Conservation (phyloP, 164 flowering plant species). For the Umbellularia californica region DNA sequence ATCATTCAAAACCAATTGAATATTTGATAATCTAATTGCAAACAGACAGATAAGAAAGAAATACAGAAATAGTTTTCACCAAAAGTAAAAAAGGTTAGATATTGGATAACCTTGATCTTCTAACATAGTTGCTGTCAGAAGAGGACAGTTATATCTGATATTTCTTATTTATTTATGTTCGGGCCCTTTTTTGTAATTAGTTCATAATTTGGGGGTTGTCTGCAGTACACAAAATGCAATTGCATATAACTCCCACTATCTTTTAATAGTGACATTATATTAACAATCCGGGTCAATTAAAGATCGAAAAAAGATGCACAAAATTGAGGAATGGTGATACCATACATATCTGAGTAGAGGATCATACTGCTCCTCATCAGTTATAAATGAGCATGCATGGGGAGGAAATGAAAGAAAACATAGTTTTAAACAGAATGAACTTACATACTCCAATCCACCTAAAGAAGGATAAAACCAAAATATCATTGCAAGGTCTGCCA, state of each 20-base stretch:
- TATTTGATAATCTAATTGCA: not conserved
- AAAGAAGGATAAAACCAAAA: slow-evolving; percentile 88
- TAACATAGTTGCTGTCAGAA: too few species aligned
- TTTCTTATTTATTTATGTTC: too few species aligned
- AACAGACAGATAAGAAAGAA: not conserved
- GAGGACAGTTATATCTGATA: too few species aligned
- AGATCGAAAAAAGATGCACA: not conserved
- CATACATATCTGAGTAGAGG: not conserved
- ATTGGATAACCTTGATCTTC: not conserved
- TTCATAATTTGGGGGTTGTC: too few species aligned
- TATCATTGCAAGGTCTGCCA: slow-evolving; percentile 83
- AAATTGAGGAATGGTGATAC: not conserved
- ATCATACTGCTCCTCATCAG: not conserved
- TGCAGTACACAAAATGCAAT: too few species aligned
- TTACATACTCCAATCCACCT: slow-evolving; percentile 95
- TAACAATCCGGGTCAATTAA: not conserved
- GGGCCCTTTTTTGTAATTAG: too few species aligned
- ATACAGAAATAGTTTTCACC: not conserved
- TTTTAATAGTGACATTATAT: not conserved
- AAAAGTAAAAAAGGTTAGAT: not conserved
- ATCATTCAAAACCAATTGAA: not conserved
- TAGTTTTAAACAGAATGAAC: slow-evolving; percentile 23
- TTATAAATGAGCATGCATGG: not conserved
- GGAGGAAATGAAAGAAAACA: not conserved
- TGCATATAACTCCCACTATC: too few species aligned